Percentiles rank a stretch among this genome's conserved stretches.
Conservation (phyloP, 2,329 filamentous ascomycete species). For the Neofusicoccum parvum region DNA sequence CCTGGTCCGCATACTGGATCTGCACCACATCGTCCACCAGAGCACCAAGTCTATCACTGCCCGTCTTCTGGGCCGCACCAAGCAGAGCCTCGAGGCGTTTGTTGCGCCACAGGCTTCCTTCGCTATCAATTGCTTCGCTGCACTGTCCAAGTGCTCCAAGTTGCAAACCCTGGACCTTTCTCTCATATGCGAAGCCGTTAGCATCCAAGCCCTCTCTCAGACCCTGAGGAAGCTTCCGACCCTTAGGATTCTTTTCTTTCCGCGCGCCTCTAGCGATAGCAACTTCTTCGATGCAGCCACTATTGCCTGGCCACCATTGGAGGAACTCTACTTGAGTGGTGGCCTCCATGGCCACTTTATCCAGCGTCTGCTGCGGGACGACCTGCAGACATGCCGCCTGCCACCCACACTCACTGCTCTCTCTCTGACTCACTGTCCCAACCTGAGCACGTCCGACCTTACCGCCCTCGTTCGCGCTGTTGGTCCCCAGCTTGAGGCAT, state of each 20-base stretch:
- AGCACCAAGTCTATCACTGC: slow-evolving; percentile 60
- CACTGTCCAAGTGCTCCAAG: slow-evolving; percentile 57
- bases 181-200: slow-evolving; percentile 54
- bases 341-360: slow-evolving; percentile 47
- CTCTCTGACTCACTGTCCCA: slow-evolving; percentile 47
- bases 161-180: slow-evolving; percentile 56
- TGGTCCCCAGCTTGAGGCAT: slow-evolving; percentile 34
- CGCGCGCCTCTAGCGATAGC: slow-evolving; percentile 39
- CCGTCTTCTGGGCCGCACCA: slow-evolving; percentile 57
- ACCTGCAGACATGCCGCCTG: slow-evolving; percentile 32
- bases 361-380: slow-evolving; percentile 37
- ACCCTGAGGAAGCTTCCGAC: slow-evolving; percentile 50
- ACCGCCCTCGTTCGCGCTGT: slow-evolving; percentile 40
- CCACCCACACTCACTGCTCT: slow-evolving; percentile 30
- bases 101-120: slow-evolving; percentile 61
- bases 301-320: slow-evolving; percentile 48
- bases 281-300: slow-evolving; percentile 31
- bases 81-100: slow-evolving; percentile 55
- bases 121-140: slow-evolving; percentile 58
- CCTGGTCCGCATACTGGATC: slow-evolving; percentile 56
- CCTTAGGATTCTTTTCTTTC: slow-evolving; percentile 51
- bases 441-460: slow-evolving; percentile 38
- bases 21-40: slow-evolving; percentile 60
- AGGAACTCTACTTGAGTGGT: slow-evolving; percentile 47
- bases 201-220: slow-evolving; percentile 52